Conservation (phyloP, 352 stramenopile genomes). For the Phytopythium cucurbitacearum region DNA sequence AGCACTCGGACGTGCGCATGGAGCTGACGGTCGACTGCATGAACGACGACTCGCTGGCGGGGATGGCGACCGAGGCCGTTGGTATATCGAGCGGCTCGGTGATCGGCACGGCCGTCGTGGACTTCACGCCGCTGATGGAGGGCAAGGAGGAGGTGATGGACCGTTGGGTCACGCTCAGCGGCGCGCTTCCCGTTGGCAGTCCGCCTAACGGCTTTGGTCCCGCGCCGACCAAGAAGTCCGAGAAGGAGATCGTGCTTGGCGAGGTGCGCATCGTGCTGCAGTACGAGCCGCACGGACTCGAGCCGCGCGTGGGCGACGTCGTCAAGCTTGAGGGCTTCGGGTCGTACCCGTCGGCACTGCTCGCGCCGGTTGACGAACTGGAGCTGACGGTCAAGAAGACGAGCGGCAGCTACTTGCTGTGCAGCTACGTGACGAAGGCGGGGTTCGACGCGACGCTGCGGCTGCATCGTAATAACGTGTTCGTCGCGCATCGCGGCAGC, state of each 20-base stretch:
- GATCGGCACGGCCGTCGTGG: conserved; percentile 61
- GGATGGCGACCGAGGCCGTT: conserved; percentile 73
- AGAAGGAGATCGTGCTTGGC: conserved; percentile 52
- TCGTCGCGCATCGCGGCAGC: conserved; percentile 69
- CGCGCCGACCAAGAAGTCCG: conserved; percentile 30
- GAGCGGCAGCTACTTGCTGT: conserved; percentile 75
- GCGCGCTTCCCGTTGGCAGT: conserved; percentile 16
- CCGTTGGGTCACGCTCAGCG: conserved; percentile 68
- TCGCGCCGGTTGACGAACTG: conserved; percentile 59
- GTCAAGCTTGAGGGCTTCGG: conserved; percentile 80
- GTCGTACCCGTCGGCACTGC: conserved; percentile 58
- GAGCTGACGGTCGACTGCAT: conserved; percentile 78
- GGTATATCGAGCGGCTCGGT: conserved; percentile 73
- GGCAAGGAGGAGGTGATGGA: conserved; percentile 80
- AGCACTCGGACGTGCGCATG: conserved; percentile 70
- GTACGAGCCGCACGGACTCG: conserved; percentile 78
- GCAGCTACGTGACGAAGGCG: conserved; percentile 59
- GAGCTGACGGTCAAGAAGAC: conserved; percentile 81
- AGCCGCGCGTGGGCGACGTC: conserved; percentile 62
- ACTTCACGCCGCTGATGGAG: conserved; percentile 68
- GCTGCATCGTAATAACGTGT: conserved; percentile 76
- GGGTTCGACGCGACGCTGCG: conserved; percentile 58
- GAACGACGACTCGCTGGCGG: conserved; percentile 78
- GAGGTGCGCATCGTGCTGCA: conserved; percentile 75
- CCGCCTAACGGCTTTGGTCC: neutral